Conservation (phyloP, 192 early-diverging fungal genomes). For the Coemansia sp. region DNA sequence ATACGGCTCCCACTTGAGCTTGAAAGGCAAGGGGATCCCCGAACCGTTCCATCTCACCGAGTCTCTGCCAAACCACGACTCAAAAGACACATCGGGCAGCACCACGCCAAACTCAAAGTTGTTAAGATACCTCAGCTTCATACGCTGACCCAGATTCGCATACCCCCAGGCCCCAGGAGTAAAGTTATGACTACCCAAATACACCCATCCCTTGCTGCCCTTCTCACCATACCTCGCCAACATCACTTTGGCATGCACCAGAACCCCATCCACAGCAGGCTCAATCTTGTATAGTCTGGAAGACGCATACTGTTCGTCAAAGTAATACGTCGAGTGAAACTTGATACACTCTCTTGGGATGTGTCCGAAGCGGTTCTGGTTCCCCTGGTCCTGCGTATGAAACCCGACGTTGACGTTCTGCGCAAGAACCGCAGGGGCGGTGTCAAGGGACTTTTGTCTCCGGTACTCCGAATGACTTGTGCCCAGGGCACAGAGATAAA, state of each 20-base stretch:
- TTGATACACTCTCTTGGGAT: constrained; percentile 14
- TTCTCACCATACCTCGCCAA: constrained; percentile 14
- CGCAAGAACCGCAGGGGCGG: background rate
- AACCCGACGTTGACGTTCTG: constrained; percentile 25
- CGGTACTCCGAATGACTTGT: background rate
- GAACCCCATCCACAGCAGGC: constrained; percentile 4
- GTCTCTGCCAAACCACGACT: constrained; percentile 22
- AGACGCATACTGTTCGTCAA: constrained; percentile 5
- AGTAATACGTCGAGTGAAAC: constrained; percentile 11
- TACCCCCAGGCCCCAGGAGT: constrained; percentile 40
- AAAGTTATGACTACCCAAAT: constrained; percentile 45
- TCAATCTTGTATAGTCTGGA: constrained; percentile 16
- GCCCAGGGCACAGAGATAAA: constrained; percentile 21
- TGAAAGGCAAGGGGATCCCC: constrained; percentile 30
- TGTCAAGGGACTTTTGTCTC: background rate
- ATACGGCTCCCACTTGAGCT: constrained; percentile 30
- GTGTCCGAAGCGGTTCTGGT: constrained; percentile 14
- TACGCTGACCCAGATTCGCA: background rate
- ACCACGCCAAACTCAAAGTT: constrained; percentile 49
- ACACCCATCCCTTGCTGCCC: constrained; percentile 30
- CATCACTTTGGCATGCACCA: constrained; percentile 35
- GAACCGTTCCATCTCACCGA: constrained; percentile 20
- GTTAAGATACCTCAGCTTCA: constrained; percentile 14
- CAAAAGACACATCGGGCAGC: constrained; percentile 17
- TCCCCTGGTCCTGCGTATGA: constrained; percentile 27